These are phyloP conservation scores for Penicillium silybi DNA, from an alignment of 495 filamentous ascomycete genomes.

Conservation along the genomic window DNA sequence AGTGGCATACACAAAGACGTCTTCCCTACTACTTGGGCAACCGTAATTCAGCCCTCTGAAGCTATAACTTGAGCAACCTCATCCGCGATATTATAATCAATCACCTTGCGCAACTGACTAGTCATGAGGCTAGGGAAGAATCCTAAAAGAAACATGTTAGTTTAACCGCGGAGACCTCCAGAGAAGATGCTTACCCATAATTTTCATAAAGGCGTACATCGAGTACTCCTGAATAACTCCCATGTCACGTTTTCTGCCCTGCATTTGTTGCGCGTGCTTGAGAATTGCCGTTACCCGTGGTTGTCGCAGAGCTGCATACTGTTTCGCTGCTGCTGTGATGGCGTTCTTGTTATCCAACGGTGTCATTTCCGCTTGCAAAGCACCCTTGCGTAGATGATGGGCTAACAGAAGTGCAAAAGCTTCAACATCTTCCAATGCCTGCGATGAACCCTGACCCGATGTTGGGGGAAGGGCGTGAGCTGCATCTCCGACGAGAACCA, in stretches of 20 bases:
- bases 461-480: conserved; percentile 47
- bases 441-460: conserved; percentile 45
- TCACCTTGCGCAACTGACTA: conserved; percentile 2
- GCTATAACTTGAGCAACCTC: conserved; percentile 2
- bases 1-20: not conserved
- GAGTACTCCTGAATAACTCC: conserved; percentile 27
- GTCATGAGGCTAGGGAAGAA: conserved; percentile 8
- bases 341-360: conserved; percentile 6
- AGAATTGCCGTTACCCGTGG: conserved; percentile 30
- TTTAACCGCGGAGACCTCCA: not conserved
- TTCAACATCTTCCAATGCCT: conserved; percentile 46
- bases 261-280: conserved; percentile 24
- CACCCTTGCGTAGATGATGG: conserved; percentile 18
- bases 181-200: conserved; percentile 20
- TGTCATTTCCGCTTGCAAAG: conserved; percentile 1
- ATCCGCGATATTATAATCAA: conserved; percentile 13
- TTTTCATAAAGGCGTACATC: conserved; percentile 35
- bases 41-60: not conserved
- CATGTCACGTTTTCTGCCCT: conserved; percentile 32
- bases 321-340: conserved; percentile 22
- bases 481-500: conserved; percentile 42
- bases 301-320: conserved; percentile 26
- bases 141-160: conserved; percentile 5
- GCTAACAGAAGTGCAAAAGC: conserved; percentile 33
- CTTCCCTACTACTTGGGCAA: not conserved